Evolutionary conservation across 2,329 filamentous ascomycete genomes (phyloP), one percentile per base, ranked within the genome.

Genomic region (Rutstroemia sp.): DNA sequence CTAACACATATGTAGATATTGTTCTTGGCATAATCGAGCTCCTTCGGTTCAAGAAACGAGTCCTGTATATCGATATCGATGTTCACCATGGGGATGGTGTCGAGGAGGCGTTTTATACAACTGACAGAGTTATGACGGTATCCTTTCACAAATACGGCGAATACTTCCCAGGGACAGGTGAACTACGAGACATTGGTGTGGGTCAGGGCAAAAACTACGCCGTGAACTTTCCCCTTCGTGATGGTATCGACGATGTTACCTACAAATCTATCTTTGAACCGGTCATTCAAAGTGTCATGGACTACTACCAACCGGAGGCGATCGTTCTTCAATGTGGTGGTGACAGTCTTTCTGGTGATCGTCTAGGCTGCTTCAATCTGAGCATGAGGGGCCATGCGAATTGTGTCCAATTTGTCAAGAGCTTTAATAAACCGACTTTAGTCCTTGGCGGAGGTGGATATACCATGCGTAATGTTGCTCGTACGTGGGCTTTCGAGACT

Each of bases 61-160:
- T 99, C n/a, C 82, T 99, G 49, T 99, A 99, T 75, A 90, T 99
- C 71, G 91, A 96, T 67, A 95, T 96, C 60, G 91, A 96, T 69
- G 91, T 96, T 16, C 91, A 96, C 71, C 91, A 96, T 66, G 91
- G 91, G 54, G 91, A 96, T 68, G 91, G 91, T 61, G 91, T 96
- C 18, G 91, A 96, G 69, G 89, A 95, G 71, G 91, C 91, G 2
- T 96, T 96, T 70, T 94, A 92, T 72, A 92, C 90, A 12, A 94
- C 90, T 46, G 90, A 95, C 66, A 86, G 91, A 62, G 91, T 96
- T 63, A 92, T 96, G 80, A 96, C 91, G 0, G 85, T 94, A 18
- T 95, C 89, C 0, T 95, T 94, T 72, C 91, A 99, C 77, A 96
- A 97, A 71, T 97, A 96, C 71, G 92, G 94, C 69, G 90, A 90